Percentiles rank a stretch among this genome's conserved stretches.
Evolutionary conservation across 371 early-diverging fungal species (phyloP).

Genomic region (Conidiobolus incongruus): DNA sequence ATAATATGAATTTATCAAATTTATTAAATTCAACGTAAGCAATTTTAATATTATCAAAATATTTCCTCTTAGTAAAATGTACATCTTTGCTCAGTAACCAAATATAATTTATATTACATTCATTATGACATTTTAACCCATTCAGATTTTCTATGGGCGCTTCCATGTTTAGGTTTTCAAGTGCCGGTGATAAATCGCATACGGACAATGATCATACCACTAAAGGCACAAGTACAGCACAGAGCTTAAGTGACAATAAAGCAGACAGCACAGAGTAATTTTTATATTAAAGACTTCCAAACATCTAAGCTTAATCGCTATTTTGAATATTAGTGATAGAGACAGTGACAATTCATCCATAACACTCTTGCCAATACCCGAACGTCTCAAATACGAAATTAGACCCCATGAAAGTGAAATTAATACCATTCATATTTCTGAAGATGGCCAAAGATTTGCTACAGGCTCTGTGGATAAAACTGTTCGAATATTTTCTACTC

Average conservation of each 20-base stretch:
- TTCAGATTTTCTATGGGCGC: not conserved
- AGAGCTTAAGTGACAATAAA: no score
- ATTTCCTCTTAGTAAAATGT: not conserved
- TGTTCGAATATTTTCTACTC: conserved; percentile 55
- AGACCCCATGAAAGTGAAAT: conserved; percentile 49
- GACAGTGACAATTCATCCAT: no score
- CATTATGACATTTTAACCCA: not conserved
- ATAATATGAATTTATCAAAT: conserved; percentile 83
- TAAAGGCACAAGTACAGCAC: no score
- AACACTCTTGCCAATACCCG: no score
- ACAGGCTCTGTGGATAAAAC: conserved; percentile 77
- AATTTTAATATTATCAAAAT: not conserved
- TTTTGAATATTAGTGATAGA: no score
- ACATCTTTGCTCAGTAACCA: not conserved
- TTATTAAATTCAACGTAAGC: conserved; percentile 50
- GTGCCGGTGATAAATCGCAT: no score
- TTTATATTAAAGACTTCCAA: no score
- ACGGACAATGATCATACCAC: no score
- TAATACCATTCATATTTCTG: conserved; percentile 50
- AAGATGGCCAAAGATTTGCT: conserved; percentile 53
- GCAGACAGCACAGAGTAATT: no score
- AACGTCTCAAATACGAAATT: no score
- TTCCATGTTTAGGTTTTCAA: not conserved
- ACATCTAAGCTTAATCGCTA: no score
- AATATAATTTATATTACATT: not conserved